Percentiles rank a stretch among this genome's conserved stretches.
These are phyloP conservation scores for Apiospora pterosperma DNA, from an alignment of 2,329 filamentous ascomycete genomes.

Conservation along the genomic window DNA sequence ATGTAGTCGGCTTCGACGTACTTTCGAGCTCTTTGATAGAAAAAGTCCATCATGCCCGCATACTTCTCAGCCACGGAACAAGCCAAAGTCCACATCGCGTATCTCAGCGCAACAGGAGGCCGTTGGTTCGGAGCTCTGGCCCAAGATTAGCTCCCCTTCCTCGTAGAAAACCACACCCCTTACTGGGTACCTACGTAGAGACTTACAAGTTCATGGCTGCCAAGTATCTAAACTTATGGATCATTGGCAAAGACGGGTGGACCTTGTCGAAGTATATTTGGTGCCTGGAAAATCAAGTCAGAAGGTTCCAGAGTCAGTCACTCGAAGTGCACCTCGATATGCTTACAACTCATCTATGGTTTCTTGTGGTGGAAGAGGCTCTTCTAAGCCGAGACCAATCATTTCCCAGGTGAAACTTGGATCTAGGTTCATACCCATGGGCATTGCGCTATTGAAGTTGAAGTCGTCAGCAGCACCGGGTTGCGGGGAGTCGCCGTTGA, in stretches of 20 bases:
- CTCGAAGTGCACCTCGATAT: conserved; percentile 9
- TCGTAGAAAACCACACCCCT: background rate
- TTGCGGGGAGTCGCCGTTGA: conserved; percentile 51
- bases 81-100: conserved; percentile 96
- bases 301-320: background rate
- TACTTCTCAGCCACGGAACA: conserved; percentile 83
- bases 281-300: conserved; percentile 46
- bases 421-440: conserved; percentile 40
- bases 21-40: conserved; percentile 85
- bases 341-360: conserved; percentile 78
- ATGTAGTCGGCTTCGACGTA: conserved; percentile 88
- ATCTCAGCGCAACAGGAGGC: conserved; percentile 83
- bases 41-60: conserved; percentile 73
- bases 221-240: conserved; percentile 83
- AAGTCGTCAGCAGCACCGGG: conserved; percentile 52
- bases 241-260: conserved; percentile 80
- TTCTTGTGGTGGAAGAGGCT: conserved; percentile 55
- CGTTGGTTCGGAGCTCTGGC: conserved; percentile 69
- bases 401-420: conserved; percentile 76
- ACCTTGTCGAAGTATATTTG: conserved; percentile 89
- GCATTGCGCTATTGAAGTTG: conserved; percentile 49
- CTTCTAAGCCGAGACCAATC: conserved; percentile 57
- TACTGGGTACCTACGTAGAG: background rate
- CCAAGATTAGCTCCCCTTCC: background rate
- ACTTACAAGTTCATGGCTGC: conserved; percentile 79